Evolutionary conservation across 106 monocot genomes (phyloP).

Genomic region (Dioscorea zingiberensis): DNA sequence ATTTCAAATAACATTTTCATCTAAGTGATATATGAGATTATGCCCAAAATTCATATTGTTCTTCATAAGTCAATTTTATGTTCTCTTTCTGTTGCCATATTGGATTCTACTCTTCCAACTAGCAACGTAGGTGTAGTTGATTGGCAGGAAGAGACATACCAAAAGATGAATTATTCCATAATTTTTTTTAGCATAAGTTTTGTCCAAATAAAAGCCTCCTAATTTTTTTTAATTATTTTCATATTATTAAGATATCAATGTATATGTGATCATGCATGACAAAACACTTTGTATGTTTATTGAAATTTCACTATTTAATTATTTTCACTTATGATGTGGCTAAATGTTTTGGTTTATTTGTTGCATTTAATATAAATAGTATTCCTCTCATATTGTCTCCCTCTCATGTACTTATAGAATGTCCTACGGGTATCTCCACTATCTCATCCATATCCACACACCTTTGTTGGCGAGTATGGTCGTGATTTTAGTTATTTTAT

Average conservation of each 20-base stretch:
- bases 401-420: no score
- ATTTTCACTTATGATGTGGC: not conserved
- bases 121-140: conserved; percentile 39
- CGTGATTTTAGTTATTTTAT: no score
- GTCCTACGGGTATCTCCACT: no score
- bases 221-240: not conserved
- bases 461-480: no score
- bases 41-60: not conserved
- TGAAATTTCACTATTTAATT: not conserved
- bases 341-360: not conserved
- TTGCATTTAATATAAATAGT: not conserved
- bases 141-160: conserved; percentile 71
- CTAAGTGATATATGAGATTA: no score
- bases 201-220: not conserved
- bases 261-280: not conserved
- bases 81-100: conserved; percentile 42
- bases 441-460: no score
- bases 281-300: not conserved
- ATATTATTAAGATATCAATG: not conserved
- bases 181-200: not conserved
- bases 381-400: no score
- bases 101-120: conserved; percentile 69
- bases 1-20: no score
- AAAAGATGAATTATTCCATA: conserved; percentile 35
- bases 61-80: not conserved